These are phyloP conservation scores for Fraxinus dipetala DNA, from an alignment of 305 asterid species.

Conservation along the genomic window DNA sequence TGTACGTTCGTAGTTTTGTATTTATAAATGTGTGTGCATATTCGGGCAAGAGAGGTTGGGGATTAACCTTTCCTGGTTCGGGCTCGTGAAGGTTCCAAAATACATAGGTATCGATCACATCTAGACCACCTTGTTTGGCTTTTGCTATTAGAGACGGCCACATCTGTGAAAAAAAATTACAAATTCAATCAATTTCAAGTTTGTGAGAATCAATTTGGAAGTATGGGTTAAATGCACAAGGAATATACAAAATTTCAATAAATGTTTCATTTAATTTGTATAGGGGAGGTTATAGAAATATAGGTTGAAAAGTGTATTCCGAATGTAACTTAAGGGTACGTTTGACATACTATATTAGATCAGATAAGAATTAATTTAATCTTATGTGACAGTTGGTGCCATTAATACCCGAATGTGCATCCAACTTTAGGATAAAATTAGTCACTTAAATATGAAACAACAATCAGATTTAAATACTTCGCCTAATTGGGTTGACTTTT, in stretches of 20 bases:
- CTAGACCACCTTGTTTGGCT: constrained; percentile 70
- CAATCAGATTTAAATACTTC: background rate
- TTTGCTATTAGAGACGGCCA: constrained; percentile 75
- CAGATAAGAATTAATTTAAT: too few species aligned
- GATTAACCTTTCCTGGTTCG: constrained; percentile 51
- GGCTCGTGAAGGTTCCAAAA: constrained; percentile 92
- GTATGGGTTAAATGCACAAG: background rate
- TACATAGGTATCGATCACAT: constrained; percentile 73
- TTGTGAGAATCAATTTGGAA: background rate
- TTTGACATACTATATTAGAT: background rate
- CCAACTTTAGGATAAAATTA: background rate
- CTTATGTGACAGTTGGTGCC: background rate
- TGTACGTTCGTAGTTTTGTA: background rate
- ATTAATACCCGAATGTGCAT: background rate
- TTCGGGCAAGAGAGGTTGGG: background rate
- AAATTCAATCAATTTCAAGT: background rate
- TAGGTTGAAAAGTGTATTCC: background rate
- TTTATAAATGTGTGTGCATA: background rate
- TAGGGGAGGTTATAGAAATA: background rate
- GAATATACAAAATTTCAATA: background rate
- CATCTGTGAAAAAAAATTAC: constrained; percentile 41
- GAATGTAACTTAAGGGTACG: background rate
- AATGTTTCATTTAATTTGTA: background rate
- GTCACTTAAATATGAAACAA: background rate
- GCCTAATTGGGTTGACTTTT: background rate